Conservation (phyloP, 2,329 filamentous ascomycete genomes). For the Harringtonia lauricola region DNA sequence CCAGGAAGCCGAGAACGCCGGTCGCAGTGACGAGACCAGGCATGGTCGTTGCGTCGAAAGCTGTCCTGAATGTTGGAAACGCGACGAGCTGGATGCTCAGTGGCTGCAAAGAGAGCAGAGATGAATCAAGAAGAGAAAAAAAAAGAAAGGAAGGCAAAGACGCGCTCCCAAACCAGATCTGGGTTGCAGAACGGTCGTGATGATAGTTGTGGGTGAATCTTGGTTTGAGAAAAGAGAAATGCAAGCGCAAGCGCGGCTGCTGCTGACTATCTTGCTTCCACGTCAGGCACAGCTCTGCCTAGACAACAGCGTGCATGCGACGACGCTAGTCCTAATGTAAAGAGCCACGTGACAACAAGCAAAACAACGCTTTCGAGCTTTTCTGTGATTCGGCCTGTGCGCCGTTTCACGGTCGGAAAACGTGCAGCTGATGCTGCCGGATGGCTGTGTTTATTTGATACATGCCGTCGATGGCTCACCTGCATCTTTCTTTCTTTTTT, state of each 20-base stretch:
- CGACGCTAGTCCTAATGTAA: neutral
- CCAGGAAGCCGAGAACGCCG: conserved; percentile 88
- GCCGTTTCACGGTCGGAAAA: too few relatives aligned
- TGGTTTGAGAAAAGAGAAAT: conserved; percentile 1
- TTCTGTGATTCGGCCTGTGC: too few relatives aligned
- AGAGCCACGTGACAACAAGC: neutral
- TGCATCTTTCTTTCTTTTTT: too few relatives aligned
- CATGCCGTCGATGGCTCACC: too few relatives aligned
- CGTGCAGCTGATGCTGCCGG: too few relatives aligned
- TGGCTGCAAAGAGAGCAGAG: too few relatives aligned
- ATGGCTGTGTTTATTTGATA: too few relatives aligned
- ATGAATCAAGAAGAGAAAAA: neutral
- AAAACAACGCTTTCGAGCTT: too few relatives aligned
- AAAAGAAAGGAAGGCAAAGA: neutral
- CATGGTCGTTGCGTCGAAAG: conserved; percentile 53
- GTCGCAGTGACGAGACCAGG: conserved; percentile 88
- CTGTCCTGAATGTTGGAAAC: too few relatives aligned
- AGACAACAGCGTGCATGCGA: conserved; percentile 3
- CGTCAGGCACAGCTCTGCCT: conserved; percentile 26
- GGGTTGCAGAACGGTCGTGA: too few relatives aligned
- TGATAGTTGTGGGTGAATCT: neutral
- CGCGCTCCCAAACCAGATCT: neutral
- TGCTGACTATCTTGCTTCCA: conserved; percentile 4
- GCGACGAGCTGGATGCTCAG: too few relatives aligned
- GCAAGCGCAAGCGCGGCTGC: neutral